Percentiles rank a stretch among this genome's conserved stretches.
Conservation (phyloP, 768 basidiomycete genomes). For the Calocybe cyanea region DNA sequence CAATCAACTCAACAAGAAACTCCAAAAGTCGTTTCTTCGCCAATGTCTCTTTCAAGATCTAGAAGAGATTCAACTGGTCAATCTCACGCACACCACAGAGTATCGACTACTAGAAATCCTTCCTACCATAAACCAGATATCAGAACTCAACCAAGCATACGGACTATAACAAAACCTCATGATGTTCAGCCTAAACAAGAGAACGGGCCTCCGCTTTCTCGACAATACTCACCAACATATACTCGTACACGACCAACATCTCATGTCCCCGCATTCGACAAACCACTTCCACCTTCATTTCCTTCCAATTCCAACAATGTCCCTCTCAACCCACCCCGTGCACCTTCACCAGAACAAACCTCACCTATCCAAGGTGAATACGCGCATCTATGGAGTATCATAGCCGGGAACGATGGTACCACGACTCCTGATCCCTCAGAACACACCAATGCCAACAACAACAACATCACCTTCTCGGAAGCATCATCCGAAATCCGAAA, state of each 20-base stretch:
- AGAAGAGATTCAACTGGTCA: constrained; percentile 19
- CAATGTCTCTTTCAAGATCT: constrained; percentile 30
- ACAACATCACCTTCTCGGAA: no score
- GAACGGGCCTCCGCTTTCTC: constrained; percentile 1
- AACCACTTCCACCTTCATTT: constrained; percentile 14
- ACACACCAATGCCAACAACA: background rate
- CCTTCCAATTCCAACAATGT: background rate
- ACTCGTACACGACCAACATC: constrained; percentile 9
- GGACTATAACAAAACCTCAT: background rate
- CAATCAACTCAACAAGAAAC: constrained; percentile 19
- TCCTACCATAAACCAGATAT: constrained; percentile 10
- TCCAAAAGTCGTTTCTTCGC: constrained; percentile 32
- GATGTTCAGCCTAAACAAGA: constrained; percentile 1
- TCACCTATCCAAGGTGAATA: constrained; percentile 14
- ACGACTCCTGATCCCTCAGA: constrained; percentile 6
- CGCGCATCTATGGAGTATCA: constrained; percentile 15
- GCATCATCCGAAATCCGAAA: background rate
- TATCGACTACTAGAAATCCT: constrained; percentile 4
- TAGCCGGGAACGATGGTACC: constrained; percentile 7
- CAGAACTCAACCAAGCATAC: background rate
- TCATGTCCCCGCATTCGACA: constrained; percentile 16
- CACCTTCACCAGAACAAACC: constrained; percentile 1
- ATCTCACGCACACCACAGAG: constrained; percentile 8
- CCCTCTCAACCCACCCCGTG: background rate
- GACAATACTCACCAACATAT: constrained; percentile 7